Base-by-base conservation (phyloP, 805 yeast genomes). In the Saccharomycopsis sp. region DNA sequence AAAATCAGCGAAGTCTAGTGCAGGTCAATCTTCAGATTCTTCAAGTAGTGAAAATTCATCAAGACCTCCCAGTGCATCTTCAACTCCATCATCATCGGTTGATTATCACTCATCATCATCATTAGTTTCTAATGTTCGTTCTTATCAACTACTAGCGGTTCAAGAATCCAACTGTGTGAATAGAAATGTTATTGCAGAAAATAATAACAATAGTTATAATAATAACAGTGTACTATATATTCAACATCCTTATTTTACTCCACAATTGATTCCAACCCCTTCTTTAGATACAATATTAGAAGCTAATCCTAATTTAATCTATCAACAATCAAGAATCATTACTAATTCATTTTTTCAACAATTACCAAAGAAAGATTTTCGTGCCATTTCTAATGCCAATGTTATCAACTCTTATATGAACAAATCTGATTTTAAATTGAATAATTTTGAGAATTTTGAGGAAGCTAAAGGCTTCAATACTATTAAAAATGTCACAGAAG, bases 151-250 rank as follows among this genome's bases (percentile, higher is more conserved):
- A 13, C 34, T n/a, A 3, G 18, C 4, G 40, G 34, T 13, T 26
- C 37, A 2, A 36, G 30, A 26, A 18, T 37, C 31, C 26, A 36
- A 36, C n/a, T 37, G 40, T 25, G 27, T 36, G 21, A 37, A 41
- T 21, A 23, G 18, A 34, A 34, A 8, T 25, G n/a, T n/a, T n/a
- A n/a, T n/a, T n/a, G n/a, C n/a, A n/a, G n/a, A n/a, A n/a, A n/a
- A n/a, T n/a, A n/a, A n/a, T n/a, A n/a, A n/a, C n/a, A n/a, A n/a
- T n/a, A n/a, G n/a, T n/a, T n/a, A n/a, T n/a, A n/a, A n/a, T n/a
- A n/a, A n/a, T n/a, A n/a, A n/a, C n/a, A n/a, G n/a, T n/a, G n/a
- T 10, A 20, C 14, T 4, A 12, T 34, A 4, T 27, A 15, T 33
- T n/a, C 27, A 15, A n/a, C 17, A 34, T 17, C 42, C 42, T 14